phyloP scores from a whole-genome alignment of 306 rosid species.

The Begonia masoniana region DNA sequence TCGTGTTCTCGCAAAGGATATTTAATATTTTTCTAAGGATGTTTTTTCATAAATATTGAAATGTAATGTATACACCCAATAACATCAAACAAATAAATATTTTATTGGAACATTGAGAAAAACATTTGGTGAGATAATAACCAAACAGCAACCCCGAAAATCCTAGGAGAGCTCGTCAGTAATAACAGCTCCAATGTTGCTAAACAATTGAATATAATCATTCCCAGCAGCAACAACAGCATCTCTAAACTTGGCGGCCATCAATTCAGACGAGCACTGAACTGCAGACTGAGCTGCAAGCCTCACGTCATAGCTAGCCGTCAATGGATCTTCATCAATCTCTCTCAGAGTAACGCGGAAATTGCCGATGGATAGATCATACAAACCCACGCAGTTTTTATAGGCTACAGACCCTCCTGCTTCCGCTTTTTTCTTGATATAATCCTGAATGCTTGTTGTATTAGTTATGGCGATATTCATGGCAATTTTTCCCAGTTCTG shows the following conservation, averaged over 20 bases:
- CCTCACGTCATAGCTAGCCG: conserved; percentile 21
- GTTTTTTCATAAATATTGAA: too few species aligned
- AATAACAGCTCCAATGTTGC: neutral
- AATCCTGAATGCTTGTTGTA: too few species aligned
- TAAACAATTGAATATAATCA: neutral
- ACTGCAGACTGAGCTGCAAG: conserved; percentile 8
- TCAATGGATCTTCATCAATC: conserved; percentile 5
- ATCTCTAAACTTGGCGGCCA: neutral
- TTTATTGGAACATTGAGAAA: too few species aligned
- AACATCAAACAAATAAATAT: too few species aligned
- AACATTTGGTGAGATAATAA: too few species aligned
- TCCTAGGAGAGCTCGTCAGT: neutral
- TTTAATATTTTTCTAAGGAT: too few species aligned
- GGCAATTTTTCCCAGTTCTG: too few species aligned
- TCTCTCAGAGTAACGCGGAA: conserved; percentile 7
- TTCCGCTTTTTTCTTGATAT: too few species aligned
- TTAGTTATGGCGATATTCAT: too few species aligned
- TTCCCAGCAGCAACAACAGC: conserved; percentile 9
- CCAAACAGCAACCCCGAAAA: neutral
- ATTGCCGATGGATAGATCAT: neutral
- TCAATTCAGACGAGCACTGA: conserved; percentile 1
- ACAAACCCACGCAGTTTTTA: neutral
- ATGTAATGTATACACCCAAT: too few species aligned
- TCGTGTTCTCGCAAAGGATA: too few species aligned
- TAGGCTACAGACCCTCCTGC: neutral